Percentiles rank a stretch among this genome's conserved stretches.
phyloP scores from a whole-genome alignment of 2,329 filamentous ascomycete species.

The Botrytis sinoallii region DNA sequence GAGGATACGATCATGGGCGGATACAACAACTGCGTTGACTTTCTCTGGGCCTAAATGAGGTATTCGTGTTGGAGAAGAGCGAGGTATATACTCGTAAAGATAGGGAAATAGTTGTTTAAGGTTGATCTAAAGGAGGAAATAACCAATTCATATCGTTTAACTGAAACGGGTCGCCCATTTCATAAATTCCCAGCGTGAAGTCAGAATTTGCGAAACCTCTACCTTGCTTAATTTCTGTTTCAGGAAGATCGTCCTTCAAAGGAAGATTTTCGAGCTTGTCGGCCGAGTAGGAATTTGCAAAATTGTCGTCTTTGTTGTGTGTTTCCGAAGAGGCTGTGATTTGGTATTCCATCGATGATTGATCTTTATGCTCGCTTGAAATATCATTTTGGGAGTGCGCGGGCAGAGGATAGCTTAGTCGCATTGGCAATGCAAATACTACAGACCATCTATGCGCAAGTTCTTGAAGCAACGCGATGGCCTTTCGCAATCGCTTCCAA shows the following conservation, averaged over 20 bases:
- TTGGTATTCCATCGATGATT: background rate
- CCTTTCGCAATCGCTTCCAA: background rate
- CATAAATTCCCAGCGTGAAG: background rate
- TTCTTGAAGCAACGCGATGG: background rate
- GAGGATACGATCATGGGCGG: background rate
- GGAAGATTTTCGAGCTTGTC: background rate
- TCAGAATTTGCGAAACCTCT: background rate
- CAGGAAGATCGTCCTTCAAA: background rate
- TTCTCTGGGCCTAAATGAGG: background rate
- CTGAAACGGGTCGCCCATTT: background rate
- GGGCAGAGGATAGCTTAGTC: background rate
- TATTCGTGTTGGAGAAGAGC: background rate
- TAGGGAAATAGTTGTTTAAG: background rate
- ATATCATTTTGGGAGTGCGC: background rate
- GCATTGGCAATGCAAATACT: background rate
- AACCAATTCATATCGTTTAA: conserved; percentile 5
- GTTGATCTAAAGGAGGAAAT: background rate
- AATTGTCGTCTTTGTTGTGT: background rate
- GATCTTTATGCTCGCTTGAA: background rate
- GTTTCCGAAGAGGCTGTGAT: background rate
- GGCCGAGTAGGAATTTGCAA: background rate
- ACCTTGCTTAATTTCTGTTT: background rate
- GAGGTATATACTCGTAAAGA: background rate
- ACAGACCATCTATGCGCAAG: conserved; percentile 5
- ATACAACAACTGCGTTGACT: background rate